Percentiles rank a stretch among this genome's conserved stretches.
Evolutionary conservation across 1,284 basidiomycete genomes (phyloP).

Genomic region (Fomes fomentarius): DNA sequence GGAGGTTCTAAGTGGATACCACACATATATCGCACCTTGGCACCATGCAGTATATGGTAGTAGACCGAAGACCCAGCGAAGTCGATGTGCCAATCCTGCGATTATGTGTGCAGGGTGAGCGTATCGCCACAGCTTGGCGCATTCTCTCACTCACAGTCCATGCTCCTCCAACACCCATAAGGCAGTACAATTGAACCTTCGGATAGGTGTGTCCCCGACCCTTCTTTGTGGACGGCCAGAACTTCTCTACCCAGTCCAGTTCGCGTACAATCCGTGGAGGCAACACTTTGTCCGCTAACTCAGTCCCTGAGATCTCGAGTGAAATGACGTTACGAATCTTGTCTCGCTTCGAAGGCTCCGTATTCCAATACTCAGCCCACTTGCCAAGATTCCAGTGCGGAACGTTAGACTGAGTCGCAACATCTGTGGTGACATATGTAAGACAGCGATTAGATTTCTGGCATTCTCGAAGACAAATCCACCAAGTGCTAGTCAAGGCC

Average conservation of each 20-base stretch:
- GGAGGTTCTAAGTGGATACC: not conserved
- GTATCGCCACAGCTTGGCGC: not conserved
- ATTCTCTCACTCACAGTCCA: conserved; percentile 76
- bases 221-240: conserved; percentile 82
- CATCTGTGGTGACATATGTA: conserved; percentile 53
- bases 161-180: conserved; percentile 87
- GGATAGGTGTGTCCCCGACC: conserved; percentile 82
- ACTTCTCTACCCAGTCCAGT: conserved; percentile 96
- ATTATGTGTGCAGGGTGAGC: not conserved
- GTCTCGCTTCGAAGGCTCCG: conserved; percentile 66
- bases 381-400: conserved; percentile 87
- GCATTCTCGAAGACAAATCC: conserved; percentile 1
- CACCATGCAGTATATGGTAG: conserved; percentile 85
- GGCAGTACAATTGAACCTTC: conserved; percentile 94
- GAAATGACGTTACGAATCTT: conserved; percentile 64
- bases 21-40: conserved; percentile 58
- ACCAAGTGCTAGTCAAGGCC: conserved; percentile 3
- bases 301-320: conserved; percentile 41
- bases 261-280: conserved; percentile 89
- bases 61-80: conserved; percentile 96
- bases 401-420: conserved; percentile 79
- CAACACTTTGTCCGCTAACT: conserved; percentile 61
- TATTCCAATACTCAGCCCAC: conserved; percentile 89
- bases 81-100: conserved; percentile 94
- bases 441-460: conserved; percentile 4